Percentiles rank a stretch among this genome's conserved stretches.
Evolutionary conservation across 257 asterid species (phyloP).

Genomic region (Linderniella brevidens): DNA sequence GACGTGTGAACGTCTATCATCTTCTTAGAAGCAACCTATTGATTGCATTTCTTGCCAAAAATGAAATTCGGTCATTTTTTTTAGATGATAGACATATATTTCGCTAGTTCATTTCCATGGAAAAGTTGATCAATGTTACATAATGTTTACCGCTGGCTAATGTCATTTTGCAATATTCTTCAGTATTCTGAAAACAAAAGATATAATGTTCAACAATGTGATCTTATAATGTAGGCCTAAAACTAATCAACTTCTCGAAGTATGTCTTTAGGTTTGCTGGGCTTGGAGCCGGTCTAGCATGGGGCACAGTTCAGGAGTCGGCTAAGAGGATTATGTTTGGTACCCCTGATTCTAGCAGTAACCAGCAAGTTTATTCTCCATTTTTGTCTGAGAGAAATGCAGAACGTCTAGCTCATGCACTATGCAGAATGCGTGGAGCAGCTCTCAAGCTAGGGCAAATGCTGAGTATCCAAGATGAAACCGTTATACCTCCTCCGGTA

Average conservation of each 20-base stretch:
- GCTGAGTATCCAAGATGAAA: slow-evolving; percentile 94
- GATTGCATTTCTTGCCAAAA: too few species aligned
- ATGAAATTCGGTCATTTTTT: background rate
- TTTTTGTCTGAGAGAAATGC: slow-evolving; percentile 77
- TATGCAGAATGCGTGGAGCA: slow-evolving; percentile 99
- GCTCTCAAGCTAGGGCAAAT: slow-evolving; percentile 95
- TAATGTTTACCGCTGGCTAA: too few species aligned
- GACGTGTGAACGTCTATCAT: too few species aligned
- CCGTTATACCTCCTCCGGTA: slow-evolving; percentile 92
- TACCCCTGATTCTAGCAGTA: slow-evolving; percentile 19
- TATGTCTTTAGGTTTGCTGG: slow-evolving; percentile 66
- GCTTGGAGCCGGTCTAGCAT: slow-evolving; percentile 95
- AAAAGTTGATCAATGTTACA: background rate
- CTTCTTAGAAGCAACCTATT: too few species aligned
- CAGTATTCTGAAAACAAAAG: slow-evolving; percentile 4
- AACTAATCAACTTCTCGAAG: slow-evolving; percentile 13
- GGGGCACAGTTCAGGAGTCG: slow-evolving; percentile 96
- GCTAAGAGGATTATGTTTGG: slow-evolving; percentile 78
- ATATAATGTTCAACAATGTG: too few species aligned
- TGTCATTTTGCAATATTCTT: background rate
- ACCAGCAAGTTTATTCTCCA: slow-evolving; percentile 42
- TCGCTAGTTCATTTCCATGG: background rate
- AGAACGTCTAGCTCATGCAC: slow-evolving; percentile 90
- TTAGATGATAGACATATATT: too few species aligned
- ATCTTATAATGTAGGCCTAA: too few species aligned